Percentiles rank a stretch among this genome's conserved stretches.
Evolutionary conservation across 768 basidiomycete genomes (phyloP).

Genomic region (Mycena latifolia): DNA sequence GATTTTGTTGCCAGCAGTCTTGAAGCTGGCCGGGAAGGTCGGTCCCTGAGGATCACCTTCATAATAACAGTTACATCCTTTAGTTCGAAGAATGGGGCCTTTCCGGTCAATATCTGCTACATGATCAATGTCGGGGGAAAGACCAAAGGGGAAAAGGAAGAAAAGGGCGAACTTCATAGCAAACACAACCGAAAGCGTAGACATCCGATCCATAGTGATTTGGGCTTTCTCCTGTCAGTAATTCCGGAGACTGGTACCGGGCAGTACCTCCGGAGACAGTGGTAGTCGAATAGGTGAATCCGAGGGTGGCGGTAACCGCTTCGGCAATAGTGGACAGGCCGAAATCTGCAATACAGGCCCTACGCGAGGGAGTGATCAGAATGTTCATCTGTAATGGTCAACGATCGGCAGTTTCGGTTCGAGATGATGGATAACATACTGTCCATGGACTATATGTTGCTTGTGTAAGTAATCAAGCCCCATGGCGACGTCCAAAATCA

Average conservation of each 20-base stretch:
- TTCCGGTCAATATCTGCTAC: constrained; percentile 18
- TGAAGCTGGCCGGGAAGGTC: constrained; percentile 4
- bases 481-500: constrained; percentile 11
- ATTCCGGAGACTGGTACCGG: not conserved
- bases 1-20: constrained; percentile 13
- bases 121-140: not conserved
- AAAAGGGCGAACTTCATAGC: constrained; percentile 44
- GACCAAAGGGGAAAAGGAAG: not conserved
- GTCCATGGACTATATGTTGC: not conserved
- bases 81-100: constrained; percentile 10
- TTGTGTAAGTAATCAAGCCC: constrained; percentile 1
- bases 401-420: no score
- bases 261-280: not conserved
- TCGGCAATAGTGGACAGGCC: no score
- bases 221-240: not conserved
- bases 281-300: not conserved
- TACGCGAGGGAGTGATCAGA: not conserved
- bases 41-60: not conserved
- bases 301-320: not conserved
- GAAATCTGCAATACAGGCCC: no score
- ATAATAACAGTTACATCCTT: constrained; percentile 10
- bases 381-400: not conserved
- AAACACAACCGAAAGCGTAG: constrained; percentile 2
- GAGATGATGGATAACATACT: not conserved
- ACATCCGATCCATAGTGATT: not conserved